These are phyloP conservation scores for Picea abies DNA, from an alignment of 83 land plant species.

Conservation along the genomic window DNA sequence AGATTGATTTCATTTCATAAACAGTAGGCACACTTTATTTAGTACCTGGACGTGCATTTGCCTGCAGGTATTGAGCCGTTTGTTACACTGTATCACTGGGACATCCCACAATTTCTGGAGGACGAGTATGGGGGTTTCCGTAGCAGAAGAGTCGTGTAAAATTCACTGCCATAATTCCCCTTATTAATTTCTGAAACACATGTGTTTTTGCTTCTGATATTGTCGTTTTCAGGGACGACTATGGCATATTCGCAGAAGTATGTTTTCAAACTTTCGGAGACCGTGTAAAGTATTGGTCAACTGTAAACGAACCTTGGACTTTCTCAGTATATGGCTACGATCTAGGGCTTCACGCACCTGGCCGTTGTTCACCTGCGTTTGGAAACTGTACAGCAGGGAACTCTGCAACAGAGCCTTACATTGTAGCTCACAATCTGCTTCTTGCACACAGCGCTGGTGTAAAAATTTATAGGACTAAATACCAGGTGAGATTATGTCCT, in stretches of 20 bases:
- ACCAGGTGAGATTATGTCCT: conserved; percentile 28
- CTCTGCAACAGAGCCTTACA: conserved; percentile 29
- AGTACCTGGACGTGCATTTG: too few relatives aligned
- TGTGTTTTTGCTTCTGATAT: too few relatives aligned
- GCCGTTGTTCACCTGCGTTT: conserved; percentile 45
- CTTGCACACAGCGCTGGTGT: conserved; percentile 31
- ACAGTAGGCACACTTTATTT: too few relatives aligned
- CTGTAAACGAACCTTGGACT: conserved; percentile 53
- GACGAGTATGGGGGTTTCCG: conserved; percentile 50
- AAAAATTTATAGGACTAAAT: conserved; percentile 26
- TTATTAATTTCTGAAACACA: background rate
- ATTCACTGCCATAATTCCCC: background rate
- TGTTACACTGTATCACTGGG: conserved; percentile 41
- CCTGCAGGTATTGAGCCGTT: conserved; percentile 36
- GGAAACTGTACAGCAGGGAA: conserved; percentile 50
- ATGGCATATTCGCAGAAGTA: conserved; percentile 31
- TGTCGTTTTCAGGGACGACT: conserved; percentile 50
- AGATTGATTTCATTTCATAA: too few relatives aligned
- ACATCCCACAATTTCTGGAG: conserved; percentile 43
- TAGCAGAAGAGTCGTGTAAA: conserved; percentile 38
- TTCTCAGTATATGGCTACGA: conserved; percentile 22
- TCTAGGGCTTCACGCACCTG: conserved; percentile 39
- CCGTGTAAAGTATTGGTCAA: conserved; percentile 54
- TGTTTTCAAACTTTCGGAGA: conserved; percentile 61
- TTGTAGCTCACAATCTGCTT: conserved; percentile 27